Conservation (phyloP, 768 basidiomycete genomes). For the Tulasnella sp. region DNA sequence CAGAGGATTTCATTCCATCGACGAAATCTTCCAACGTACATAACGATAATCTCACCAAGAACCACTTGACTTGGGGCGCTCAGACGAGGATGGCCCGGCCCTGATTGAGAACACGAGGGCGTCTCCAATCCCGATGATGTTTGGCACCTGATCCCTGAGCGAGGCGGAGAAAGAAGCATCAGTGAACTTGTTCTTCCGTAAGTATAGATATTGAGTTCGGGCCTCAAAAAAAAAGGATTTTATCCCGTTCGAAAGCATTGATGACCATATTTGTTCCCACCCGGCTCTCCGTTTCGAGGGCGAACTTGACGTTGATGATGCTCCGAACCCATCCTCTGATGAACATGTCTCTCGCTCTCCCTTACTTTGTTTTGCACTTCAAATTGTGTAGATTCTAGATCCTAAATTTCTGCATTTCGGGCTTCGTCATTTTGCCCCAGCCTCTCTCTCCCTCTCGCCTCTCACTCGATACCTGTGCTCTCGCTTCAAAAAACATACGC, state of each 20-base stretch:
- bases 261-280: constrained; percentile 30
- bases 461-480: no score
- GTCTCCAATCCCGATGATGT: constrained; percentile 75
- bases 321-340: constrained; percentile 33
- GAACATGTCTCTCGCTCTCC: constrained; percentile 35
- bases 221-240: neutral
- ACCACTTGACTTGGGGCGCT: constrained; percentile 48
- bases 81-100: constrained; percentile 68
- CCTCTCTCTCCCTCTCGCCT: no score
- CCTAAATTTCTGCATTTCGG: no score
- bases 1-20: no score
- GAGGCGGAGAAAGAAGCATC: neutral
- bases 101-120: constrained; percentile 59
- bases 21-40: no score
- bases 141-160: constrained; percentile 39
- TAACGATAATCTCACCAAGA: neutral
- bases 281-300: constrained; percentile 27
- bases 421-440: no score
- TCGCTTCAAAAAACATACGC: no score
- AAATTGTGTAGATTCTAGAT: no score
- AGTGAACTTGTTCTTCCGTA: neutral
- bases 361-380: constrained; percentile 21
- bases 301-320: constrained; percentile 36
- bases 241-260: constrained; percentile 47
- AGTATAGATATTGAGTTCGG: neutral